Percentiles rank a stretch among this genome's conserved stretches.
phyloP scores from a whole-genome alignment of 2,329 filamentous ascomycete genomes.

The Exophiala spinifera region DNA sequence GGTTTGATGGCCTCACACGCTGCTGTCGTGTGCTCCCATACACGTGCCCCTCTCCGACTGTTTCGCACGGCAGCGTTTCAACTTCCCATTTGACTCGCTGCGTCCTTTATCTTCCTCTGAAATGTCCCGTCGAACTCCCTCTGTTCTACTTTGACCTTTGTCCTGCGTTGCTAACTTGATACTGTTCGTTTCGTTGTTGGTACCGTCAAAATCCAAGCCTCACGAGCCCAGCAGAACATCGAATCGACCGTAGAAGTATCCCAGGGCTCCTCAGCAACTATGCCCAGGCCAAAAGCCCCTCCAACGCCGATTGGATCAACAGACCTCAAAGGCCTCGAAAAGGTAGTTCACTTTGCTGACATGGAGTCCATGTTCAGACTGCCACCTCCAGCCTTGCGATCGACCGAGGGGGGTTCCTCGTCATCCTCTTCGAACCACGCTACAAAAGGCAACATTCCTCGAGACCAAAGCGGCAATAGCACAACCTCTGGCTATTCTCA shows the following conservation, averaged over 20 bases:
- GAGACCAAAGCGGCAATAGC: constrained; percentile 42
- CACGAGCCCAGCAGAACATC: too few relatives aligned
- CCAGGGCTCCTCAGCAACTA: constrained; percentile 36
- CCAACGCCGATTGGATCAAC: constrained; percentile 77
- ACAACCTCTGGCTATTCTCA: constrained; percentile 37
- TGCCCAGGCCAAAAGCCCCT: constrained; percentile 65
- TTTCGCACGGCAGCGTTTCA: constrained; percentile 12
- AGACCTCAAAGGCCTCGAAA: constrained; percentile 70
- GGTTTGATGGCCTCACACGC: constrained; percentile 5
- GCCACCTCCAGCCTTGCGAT: constrained; percentile 68
- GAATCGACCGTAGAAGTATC: too few relatives aligned
- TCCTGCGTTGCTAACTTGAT: too few relatives aligned
- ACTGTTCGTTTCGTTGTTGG: too few relatives aligned
- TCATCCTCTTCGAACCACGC: constrained; percentile 46
- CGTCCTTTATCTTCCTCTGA: not conserved
- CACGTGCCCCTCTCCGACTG: constrained; percentile 20
- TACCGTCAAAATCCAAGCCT: too few relatives aligned
- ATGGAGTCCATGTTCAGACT: constrained; percentile 70
- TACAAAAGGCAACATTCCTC: constrained; percentile 39
- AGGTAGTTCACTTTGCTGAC: constrained; percentile 17
- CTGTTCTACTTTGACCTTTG: not conserved
- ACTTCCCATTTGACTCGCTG: not conserved
- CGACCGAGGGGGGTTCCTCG: constrained; percentile 40
- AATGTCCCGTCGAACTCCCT: not conserved
- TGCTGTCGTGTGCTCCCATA: constrained; percentile 24